Evolutionary conservation across 768 basidiomycete species (phyloP), one percentile per base, ranked within the genome.

Genomic region (Dentipellis sp.): DNA sequence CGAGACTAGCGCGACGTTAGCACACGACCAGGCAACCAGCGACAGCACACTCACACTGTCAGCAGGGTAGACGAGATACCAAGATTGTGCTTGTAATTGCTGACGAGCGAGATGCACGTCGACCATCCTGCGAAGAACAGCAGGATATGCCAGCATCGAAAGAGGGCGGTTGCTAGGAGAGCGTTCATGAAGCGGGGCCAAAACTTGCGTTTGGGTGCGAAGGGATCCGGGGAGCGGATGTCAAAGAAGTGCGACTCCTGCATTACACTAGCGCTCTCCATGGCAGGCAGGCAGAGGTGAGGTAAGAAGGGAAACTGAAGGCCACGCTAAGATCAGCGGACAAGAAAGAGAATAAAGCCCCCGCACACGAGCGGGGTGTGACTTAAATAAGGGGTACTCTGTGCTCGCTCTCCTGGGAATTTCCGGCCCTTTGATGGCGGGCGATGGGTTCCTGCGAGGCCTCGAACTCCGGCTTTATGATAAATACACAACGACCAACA

Each of bases 101-200:
- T 80, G 42, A 86, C 75, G 29, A 82, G 64, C 5, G 75, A 72
- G n/a, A 87, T 72, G 8, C 77, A 64, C 0, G 82, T 78, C 1
- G 82, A 73, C 85, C 85, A 87, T 5, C 64, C 82, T 16, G 72
- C 73, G 60, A 84, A 84, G 71, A 86, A 82, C 2, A 85, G 37
- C 7, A 88, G 73, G 56, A 84, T 76, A 58, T 85, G 82, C 83
- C 83, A 86, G 67, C 83, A 85, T 47, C 82, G 64, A 75, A 82
- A 63, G 73, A 69, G 17, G 67, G 72, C 71, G 5, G 72, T 73
- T n/a, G 72, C 72, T 1, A 72, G 63, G 52, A 71, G 22, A 1
- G 70, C 71, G 49, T 68, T 57, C 14, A 60, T 38, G 37, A 69
- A 57, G 16, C 60, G 59, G 2, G 54, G 45, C 52, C 29, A 34